Evolutionary conservation across 2,329 filamentous ascomycete species (phyloP), one percentile per base, ranked within the genome.

Genomic region (Metarhizium guizhouense): DNA sequence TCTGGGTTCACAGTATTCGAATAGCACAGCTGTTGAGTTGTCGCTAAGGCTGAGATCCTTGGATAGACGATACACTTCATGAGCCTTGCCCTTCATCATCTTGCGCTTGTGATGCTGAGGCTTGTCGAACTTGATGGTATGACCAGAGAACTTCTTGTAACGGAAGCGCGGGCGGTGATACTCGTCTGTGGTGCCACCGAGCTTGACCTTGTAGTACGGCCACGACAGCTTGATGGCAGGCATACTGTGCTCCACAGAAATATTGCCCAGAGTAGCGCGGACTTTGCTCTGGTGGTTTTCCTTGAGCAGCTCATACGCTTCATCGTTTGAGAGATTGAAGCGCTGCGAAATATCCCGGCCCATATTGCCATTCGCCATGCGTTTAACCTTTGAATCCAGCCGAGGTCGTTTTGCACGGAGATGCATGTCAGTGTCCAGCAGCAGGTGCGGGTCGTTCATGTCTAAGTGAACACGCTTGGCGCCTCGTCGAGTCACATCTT

Each of bases 271-370:
- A 1, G 90, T 95, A 53, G 91, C 94, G 62, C 94, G 85, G 58
- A 99, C 89, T 72, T 96, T 97, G 78, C 90, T 91, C 73, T 95
- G 90, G 66, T 95, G 92, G 66, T 96, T 97, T 70, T 96, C 91
- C 72, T 97, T 97, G 48, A 99, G 81, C 58, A 91, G 84, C 66
- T 97, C 92, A 69, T 99, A 99, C 2, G 92, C 92, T 57, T 94
- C 88, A 65, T 99, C 94, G 60, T 97, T 97, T 34, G 92, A 96
- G 57, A 95, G 88, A 67, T 97, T 97, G 78, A 96, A 99, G 47
- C 93, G 86, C 62, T 87, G 83, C 42, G 83, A 83, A 40, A 96
- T 80, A 55, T 89, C 85, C 54, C 86, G 87, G 3, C 85, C 84
- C 47, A 90, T 74, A 52, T 84, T 86, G 16, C 85, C 83, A 56